These are phyloP conservation scores for Cryptococcus sp. DNA, from an alignment of 1,284 basidiomycete genomes.

Conservation along the genomic window DNA sequence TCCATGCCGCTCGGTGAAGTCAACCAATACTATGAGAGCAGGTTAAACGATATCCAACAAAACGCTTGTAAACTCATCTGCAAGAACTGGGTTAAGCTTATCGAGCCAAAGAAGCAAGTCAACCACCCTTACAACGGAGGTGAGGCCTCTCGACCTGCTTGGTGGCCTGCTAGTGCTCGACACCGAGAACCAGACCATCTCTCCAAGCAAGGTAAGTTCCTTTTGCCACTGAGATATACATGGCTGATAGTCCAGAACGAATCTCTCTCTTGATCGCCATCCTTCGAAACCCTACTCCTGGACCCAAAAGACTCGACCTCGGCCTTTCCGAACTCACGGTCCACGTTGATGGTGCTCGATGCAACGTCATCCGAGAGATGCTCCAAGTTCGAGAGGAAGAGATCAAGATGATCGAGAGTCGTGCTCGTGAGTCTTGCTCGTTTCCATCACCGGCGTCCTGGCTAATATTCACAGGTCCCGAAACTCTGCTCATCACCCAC, in stretches of 20 bases:
- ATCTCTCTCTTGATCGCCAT: conserved; percentile 50
- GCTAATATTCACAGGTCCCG: neutral
- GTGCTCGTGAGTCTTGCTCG: conserved; percentile 9
- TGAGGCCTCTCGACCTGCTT: conserved; percentile 51
- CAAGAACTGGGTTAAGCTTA: conserved; percentile 54
- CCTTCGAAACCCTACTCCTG: conserved; percentile 38
- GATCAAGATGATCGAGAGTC: too few relatives aligned
- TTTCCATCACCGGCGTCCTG: too few relatives aligned
- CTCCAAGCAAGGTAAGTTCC: conserved; percentile 46
- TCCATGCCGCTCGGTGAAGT: conserved; percentile 24
- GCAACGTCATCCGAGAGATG: too few relatives aligned
- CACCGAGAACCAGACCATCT: conserved; percentile 56
- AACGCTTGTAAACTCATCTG: conserved; percentile 53
- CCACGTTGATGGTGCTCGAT: too few relatives aligned
- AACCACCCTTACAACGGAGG: conserved; percentile 55
- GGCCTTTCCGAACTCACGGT: too few relatives aligned
- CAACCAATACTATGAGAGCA: conserved; percentile 40
- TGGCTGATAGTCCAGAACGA: conserved; percentile 42
- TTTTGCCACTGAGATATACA: neutral
- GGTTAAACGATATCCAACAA: conserved; percentile 50
- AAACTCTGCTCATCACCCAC: conserved; percentile 24
- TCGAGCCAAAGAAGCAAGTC: conserved; percentile 56
- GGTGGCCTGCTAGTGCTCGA: conserved; percentile 54
- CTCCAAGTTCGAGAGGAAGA: too few relatives aligned
- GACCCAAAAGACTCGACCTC: too few relatives aligned